These are phyloP conservation scores for Neolentinus lepideus DNA, from an alignment of 1,284 basidiomycete species.

Conservation along the genomic window DNA sequence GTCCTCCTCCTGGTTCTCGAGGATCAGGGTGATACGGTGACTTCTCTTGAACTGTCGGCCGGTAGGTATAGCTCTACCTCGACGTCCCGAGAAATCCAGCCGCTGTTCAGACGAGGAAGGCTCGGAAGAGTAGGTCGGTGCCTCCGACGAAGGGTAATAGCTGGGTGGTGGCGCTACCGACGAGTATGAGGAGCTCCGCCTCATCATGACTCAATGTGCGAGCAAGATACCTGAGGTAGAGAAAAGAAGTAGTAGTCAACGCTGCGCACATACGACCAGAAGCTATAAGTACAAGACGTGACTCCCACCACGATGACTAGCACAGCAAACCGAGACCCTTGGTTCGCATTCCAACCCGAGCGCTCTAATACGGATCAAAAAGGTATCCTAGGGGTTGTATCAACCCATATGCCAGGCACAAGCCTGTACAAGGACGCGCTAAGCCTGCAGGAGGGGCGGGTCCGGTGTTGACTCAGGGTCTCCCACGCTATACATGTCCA, in stretches of 20 bases:
- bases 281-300: too few species aligned
- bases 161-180: slow-evolving; percentile 11
- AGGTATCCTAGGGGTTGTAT: too few species aligned
- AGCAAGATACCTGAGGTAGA: too few species aligned
- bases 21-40: slow-evolving; percentile 12
- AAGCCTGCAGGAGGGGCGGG: too few species aligned
- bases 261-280: too few species aligned
- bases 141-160: slow-evolving; percentile 19
- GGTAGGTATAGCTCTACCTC: slow-evolving; percentile 5
- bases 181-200: neutral
- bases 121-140: slow-evolving; percentile 19
- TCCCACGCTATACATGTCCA: neutral
- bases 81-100: slow-evolving; percentile 17
- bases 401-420: too few species aligned
- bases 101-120: slow-evolving; percentile 18
- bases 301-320: too few species aligned
- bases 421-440: too few species aligned
- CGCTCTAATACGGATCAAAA: too few species aligned
- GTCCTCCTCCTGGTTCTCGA: slow-evolving; percentile 16
- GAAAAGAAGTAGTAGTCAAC: neutral
- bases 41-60: slow-evolving; percentile 12
- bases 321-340: too few species aligned
- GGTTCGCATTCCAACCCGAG: too few species aligned
- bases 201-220: too few species aligned
- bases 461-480: neutral